A percentile compares a stretch with the other conserved stretches of the same genome.
Evolutionary conservation across 352 stramenopile species (phyloP).

Genomic region (Globisporangium lucens): DNA sequence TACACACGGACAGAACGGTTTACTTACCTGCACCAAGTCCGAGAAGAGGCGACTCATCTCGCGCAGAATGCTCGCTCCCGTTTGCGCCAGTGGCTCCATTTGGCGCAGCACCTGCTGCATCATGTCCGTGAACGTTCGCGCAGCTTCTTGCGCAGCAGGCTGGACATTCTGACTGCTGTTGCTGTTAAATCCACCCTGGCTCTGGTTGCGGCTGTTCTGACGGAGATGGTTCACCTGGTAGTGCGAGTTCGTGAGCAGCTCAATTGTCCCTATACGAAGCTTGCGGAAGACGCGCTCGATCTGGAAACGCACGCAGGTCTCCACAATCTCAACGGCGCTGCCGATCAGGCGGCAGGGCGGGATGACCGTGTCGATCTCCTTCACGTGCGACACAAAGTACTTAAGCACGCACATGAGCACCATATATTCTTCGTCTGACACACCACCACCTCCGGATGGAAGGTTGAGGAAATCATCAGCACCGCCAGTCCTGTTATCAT

Average conservation of each 20-base stretch:
- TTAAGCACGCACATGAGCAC: conserved; percentile 84
- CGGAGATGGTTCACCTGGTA: conserved; percentile 37
- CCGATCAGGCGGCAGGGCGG: conserved; percentile 49
- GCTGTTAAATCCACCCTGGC: neutral
- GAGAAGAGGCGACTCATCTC: conserved; percentile 78
- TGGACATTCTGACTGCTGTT: conserved; percentile 41
- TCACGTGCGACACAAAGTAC: conserved; percentile 63
- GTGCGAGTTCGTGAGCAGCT: conserved; percentile 53
- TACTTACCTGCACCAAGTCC: conserved; percentile 64
- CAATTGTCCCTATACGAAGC: conserved; percentile 54
- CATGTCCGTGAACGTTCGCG: conserved; percentile 56
- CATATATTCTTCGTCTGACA: conserved; percentile 66
- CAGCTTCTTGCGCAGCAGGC: conserved; percentile 52
- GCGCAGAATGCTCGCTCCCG: conserved; percentile 51
- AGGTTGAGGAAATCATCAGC: conserved; percentile 7
- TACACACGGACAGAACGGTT: neutral
- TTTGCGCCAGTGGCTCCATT: conserved; percentile 77
- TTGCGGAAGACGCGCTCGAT: conserved; percentile 71
- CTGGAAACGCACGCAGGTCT: conserved; percentile 72
- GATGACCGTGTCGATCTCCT: conserved; percentile 49
- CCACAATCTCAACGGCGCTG: conserved; percentile 49
- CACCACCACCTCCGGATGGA: conserved; percentile 14
- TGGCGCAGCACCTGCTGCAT: conserved; percentile 78
- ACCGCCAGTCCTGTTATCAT: conserved; percentile 16
- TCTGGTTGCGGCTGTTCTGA: conserved; percentile 33